phyloP scores from a whole-genome alignment of 2,329 filamentous ascomycete genomes.

The Emericellopsis atlantica region DNA sequence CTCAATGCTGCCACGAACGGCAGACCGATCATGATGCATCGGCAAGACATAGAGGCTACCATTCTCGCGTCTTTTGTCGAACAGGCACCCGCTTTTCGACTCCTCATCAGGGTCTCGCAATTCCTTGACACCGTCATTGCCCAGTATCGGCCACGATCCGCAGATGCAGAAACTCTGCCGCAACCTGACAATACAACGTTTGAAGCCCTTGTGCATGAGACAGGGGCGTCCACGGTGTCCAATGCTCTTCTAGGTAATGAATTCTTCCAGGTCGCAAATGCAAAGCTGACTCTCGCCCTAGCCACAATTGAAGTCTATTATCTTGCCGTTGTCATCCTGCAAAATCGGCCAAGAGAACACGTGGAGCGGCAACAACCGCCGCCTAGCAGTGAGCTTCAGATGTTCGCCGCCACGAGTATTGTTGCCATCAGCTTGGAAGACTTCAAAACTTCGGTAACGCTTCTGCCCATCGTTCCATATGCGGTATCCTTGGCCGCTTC shows the following conservation, averaged over 20 bases:
- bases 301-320: slow-evolving; percentile 9
- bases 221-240: slow-evolving; percentile 2
- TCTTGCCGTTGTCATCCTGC: slow-evolving; percentile 8
- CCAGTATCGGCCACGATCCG: slow-evolving; percentile 7
- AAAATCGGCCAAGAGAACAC: slow-evolving; percentile 4
- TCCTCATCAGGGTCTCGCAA: slow-evolving; percentile 8
- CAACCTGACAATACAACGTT: slow-evolving; percentile 2
- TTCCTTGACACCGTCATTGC: slow-evolving; percentile 8
- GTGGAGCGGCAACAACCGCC: not conserved
- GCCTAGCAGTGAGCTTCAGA: slow-evolving; percentile 6
- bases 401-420: slow-evolving; percentile 8
- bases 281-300: slow-evolving; percentile 1
- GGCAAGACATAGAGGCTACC: slow-evolving; percentile 7
- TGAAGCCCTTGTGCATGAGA: slow-evolving; percentile 5
- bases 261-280: not conserved
- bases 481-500: slow-evolving; percentile 9
- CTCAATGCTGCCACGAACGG: slow-evolving; percentile 10
- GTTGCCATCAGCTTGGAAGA: slow-evolving; percentile 7
- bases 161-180: not conserved
- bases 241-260: slow-evolving; percentile 5
- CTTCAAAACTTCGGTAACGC: slow-evolving; percentile 6
- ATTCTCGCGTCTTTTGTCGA: slow-evolving; percentile 5
- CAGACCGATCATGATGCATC: slow-evolving; percentile 9
- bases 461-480: slow-evolving; percentile 9
- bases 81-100: slow-evolving; percentile 7